These are phyloP conservation scores for Botrytis medusae DNA, from an alignment of 2,329 filamentous ascomycete species.

Conservation along the genomic window DNA sequence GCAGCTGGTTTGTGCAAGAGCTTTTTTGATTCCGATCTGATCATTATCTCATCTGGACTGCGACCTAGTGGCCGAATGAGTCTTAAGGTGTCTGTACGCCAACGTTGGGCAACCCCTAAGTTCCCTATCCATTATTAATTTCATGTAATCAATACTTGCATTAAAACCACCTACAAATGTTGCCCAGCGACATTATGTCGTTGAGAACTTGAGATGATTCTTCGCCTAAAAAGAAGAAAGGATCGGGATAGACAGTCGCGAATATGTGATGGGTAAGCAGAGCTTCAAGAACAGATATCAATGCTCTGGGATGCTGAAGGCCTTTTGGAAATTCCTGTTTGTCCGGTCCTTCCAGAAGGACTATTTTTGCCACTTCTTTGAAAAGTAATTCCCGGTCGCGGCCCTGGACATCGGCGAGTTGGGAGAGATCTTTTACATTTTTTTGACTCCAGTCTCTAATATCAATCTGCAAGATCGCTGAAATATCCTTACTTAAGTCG, in stretches of 20 bases:
- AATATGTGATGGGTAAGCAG: neutral
- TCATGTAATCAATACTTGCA: too few species aligned
- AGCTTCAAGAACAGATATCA: rapidly evolving
- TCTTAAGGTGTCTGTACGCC: neutral
- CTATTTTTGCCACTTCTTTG: neutral
- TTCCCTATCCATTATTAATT: neutral
- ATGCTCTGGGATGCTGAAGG: rapidly evolving
- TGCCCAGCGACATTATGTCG: neutral
- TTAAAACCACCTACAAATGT: neutral
- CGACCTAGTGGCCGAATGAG: neutral
- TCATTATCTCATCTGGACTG: neutral
- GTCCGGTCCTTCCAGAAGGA: neutral
- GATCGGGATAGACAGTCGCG: neutral
- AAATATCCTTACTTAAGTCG: too few species aligned
- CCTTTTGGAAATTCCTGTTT: neutral
- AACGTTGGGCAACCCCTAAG: neutral
- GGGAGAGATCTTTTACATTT: neutral
- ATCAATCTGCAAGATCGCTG: too few species aligned
- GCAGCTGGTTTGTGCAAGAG: neutral
- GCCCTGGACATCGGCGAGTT: neutral
- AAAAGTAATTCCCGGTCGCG: neutral
- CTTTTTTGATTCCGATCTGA: neutral
- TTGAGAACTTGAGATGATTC: neutral
- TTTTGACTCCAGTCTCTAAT: neutral
- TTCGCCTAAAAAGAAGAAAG: neutral